Conservation (phyloP, 441 rosid genomes). For the Corymbia calophylla region DNA sequence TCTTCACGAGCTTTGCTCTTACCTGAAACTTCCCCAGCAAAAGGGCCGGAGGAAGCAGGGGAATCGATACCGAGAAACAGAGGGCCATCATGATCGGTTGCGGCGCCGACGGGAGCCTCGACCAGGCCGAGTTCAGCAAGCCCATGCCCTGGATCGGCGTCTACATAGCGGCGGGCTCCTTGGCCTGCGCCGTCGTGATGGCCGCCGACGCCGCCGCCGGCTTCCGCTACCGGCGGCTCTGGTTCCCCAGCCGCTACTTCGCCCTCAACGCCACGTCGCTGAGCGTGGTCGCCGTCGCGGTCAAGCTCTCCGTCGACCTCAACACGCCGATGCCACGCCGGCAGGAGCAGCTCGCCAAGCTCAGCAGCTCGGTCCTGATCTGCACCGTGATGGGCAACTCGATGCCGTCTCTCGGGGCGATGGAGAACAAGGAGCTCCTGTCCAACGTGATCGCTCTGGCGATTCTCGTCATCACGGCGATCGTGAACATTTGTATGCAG, state of each 20-base stretch:
- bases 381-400: constrained; percentile 74
- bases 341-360: constrained; percentile 84
- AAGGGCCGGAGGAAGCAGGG: background rate
- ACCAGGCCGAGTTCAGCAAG: constrained; percentile 45
- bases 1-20: background rate
- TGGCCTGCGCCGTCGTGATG: constrained; percentile 56
- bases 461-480: constrained; percentile 56
- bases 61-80: background rate
- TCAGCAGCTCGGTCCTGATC: constrained; percentile 65
- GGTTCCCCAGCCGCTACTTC: constrained; percentile 71
- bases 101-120: constrained; percentile 46
- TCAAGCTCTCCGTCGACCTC: constrained; percentile 78
- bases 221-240: constrained; percentile 44
- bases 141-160: constrained; percentile 78
- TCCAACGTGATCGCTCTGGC: constrained; percentile 58
- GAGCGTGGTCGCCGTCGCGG: constrained; percentile 51
- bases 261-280: constrained; percentile 75
- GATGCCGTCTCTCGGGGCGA: constrained; percentile 80
- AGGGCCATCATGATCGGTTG: constrained; percentile 43
- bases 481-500: constrained; percentile 67
- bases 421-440: constrained; percentile 52
- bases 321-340: constrained; percentile 85
- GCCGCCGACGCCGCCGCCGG: constrained; percentile 53
- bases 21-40: background rate
- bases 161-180: constrained; percentile 44